Evolutionary conservation across 768 basidiomycete genomes (phyloP), one percentile per base, ranked within the genome.

Genomic region (Hydnomerulius pinastri): DNA sequence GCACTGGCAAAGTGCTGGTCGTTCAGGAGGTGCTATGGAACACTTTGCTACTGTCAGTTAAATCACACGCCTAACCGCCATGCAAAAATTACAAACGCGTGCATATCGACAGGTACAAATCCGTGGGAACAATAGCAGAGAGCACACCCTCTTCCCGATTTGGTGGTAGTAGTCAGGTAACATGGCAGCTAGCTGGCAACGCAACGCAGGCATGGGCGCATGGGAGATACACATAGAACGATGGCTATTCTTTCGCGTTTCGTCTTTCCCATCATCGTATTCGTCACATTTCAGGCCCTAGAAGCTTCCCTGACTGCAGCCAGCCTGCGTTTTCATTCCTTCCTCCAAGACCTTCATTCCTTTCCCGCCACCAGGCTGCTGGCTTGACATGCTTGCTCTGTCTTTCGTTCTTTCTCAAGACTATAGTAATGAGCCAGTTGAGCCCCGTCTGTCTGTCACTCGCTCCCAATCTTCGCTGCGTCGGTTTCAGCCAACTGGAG

Each of bases 381-480:
- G 49, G 47, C 55, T 60, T 68, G 71, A 70, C 54, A 73, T 75
- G 73, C 71, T 50, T 61, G 41, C 59, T 60, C 56, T 65, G 43
- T 43, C 50, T 35, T 48, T 60, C 48, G 21, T 39, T 42, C 53
- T 2, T 53, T 54, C 15, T 29, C 40, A 50, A 37, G 24, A 21
- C 20, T 12, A 21, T 23, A 36, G 23, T 32, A 30, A 64, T 59
- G 61, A 57, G 36, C 52, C 72, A 70, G 67, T 78, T 77, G 77
- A 74, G 68, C 71, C 75, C 77, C 51, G 32, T 82, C 60, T 92
- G 89, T 69, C 72, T 91, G 54, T 90, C 90, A 25, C 71, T 80
- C 30, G 80, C 83, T 50, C 69, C 85, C 33, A 86, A 82, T 55
- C 79, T 92, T 55, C 89, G 89, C 52, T 92, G 89, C 64, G 67